phyloP scores from a whole-genome alignment of 257 asterid species.

The Parsonsia alboflavescens region DNA sequence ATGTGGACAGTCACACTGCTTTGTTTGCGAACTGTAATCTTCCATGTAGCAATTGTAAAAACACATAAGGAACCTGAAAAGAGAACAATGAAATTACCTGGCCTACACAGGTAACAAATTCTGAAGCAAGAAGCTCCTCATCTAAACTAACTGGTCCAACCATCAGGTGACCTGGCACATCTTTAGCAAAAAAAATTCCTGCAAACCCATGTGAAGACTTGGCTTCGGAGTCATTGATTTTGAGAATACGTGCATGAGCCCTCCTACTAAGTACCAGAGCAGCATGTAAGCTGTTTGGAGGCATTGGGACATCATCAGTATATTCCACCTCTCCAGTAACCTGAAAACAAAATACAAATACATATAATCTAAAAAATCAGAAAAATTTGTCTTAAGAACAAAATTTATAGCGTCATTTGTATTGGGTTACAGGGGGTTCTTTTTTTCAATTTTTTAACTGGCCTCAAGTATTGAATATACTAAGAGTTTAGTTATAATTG shows the following conservation, averaged over 20 bases:
- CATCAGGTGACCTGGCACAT: conserved; percentile 62
- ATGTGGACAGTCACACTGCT: neutral
- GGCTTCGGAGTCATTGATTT: conserved; percentile 66
- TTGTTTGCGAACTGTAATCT: neutral
- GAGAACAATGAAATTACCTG: conserved; percentile 47
- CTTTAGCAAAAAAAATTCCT: conserved; percentile 67
- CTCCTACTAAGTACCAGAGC: conserved; percentile 72
- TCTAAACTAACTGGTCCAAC: conserved; percentile 68
- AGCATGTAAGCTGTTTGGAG: conserved; percentile 80
- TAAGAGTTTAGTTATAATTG: too few species aligned
- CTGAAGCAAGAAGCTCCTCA: conserved; percentile 81
- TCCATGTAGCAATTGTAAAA: neutral
- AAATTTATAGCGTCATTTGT: too few species aligned
- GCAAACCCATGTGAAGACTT: conserved; percentile 72
- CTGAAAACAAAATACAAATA: conserved; percentile 31
- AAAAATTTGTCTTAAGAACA: neutral
- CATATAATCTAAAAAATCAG: conserved; percentile 20
- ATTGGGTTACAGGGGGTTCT: too few species aligned
- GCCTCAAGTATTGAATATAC: too few species aligned
- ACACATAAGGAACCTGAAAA: neutral
- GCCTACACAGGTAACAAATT: conserved; percentile 84
- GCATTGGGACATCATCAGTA: conserved; percentile 89
- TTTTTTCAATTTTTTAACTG: too few species aligned
- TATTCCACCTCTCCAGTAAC: conserved; percentile 99
- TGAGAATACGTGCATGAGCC: conserved; percentile 84